These are phyloP conservation scores for Ceratocystis cacaofunesta DNA, from an alignment of 2,329 filamentous ascomycete species.

Conservation along the genomic window DNA sequence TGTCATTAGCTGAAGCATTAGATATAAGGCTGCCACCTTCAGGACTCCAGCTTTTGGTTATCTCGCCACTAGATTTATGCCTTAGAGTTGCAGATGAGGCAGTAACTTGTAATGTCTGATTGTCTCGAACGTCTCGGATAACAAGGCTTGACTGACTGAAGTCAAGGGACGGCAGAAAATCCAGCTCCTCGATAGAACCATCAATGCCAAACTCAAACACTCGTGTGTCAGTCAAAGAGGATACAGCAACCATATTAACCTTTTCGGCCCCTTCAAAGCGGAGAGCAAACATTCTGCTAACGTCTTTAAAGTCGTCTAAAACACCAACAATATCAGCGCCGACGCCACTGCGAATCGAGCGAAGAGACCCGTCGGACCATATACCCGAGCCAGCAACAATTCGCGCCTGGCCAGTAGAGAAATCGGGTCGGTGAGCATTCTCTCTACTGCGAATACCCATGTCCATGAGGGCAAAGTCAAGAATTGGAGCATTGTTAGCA, in stretches of 20 bases:
- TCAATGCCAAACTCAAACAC: slow-evolving; percentile 60
- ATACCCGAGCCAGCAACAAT: slow-evolving; percentile 88
- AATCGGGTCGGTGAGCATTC: slow-evolving; percentile 58
- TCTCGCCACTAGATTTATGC: background rate
- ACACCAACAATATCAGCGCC: slow-evolving; percentile 78
- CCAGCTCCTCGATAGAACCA: slow-evolving; percentile 75
- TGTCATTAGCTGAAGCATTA: slow-evolving; percentile 58
- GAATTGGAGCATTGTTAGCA: slow-evolving; percentile 70
- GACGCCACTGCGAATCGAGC: slow-evolving; percentile 86
- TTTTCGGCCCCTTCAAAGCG: slow-evolving; percentile 33
- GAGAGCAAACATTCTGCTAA: slow-evolving; percentile 59
- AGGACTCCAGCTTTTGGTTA: slow-evolving; percentile 37
- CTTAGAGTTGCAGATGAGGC: slow-evolving; percentile 43
- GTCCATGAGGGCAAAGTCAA: slow-evolving; percentile 94
- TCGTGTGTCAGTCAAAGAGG: slow-evolving; percentile 70
- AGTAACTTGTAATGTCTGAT: slow-evolving; percentile 66
- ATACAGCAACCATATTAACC: slow-evolving; percentile 60
- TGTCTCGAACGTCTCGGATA: slow-evolving; percentile 33
- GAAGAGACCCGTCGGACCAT: slow-evolving; percentile 71
- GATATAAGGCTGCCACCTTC: slow-evolving; percentile 48
- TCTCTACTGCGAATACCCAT: slow-evolving; percentile 59
- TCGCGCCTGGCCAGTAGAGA: slow-evolving; percentile 84
- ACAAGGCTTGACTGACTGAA: slow-evolving; percentile 55
- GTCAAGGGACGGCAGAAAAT: slow-evolving; percentile 55
- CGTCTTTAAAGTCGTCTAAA: slow-evolving; percentile 61